Evolutionary conservation across 768 basidiomycete genomes (phyloP), one percentile per base, ranked within the genome.

Genomic region (Pisolithus microcarpus): DNA sequence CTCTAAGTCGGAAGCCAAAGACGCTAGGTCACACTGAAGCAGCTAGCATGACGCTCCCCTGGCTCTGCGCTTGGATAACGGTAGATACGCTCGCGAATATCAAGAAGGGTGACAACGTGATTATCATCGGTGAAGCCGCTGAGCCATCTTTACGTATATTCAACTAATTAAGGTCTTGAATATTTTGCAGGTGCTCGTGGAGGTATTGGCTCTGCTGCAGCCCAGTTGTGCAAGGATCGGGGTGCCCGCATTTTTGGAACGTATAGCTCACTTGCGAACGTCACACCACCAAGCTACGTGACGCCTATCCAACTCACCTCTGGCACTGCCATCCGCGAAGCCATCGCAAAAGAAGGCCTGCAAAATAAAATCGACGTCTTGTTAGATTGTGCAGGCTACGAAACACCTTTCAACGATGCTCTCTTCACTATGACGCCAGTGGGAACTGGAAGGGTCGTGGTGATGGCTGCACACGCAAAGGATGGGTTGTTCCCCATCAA

Each of bases 11-110:
- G 45, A 68, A 70, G 43, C 66, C 68, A 6, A 24, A 56, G 47
- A 54, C 48, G 1, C 37, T 68, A 28, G 57, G 50, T 26, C 68
- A 68, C 19, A 9, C 11, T 26, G 45, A 58, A 36, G 68, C 66
- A 5, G 66, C 59, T 13, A 70, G 66, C 40, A 66, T 68, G 59
- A 64, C 66, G 0, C 67, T 68, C 6, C 59, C 59, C 0, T 69
- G 68, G 66, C 57, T 69, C 23, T 68, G 66, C 47, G 68, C 68
- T 7, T 68, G 68, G 68, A 70, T 70, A 56, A 67, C 66, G 1
- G 65, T 68, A 11, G 54, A 70, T 9, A 68, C 57, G 15, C 68
- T 70, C 13, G 66, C 66, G 18, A 53, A 61, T 8, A 60, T 70
- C 45, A 68, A 65, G 43, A 11, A 57, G 18, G 68, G 62, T 11